Conservation (phyloP, 495 filamentous ascomycete species). For the Penicillium cinerascens region DNA sequence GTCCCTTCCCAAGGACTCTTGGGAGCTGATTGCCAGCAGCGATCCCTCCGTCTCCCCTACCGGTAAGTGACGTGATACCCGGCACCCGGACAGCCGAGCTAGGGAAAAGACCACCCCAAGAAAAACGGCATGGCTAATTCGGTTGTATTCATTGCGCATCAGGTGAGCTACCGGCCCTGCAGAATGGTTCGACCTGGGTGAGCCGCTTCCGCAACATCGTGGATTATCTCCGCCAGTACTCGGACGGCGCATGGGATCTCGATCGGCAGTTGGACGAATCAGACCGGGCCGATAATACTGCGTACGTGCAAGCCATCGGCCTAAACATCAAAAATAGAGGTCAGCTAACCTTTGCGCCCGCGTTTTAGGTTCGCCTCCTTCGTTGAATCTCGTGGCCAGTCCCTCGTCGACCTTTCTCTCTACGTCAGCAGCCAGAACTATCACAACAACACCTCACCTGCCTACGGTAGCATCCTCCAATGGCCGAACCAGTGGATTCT, state of each 20-base stretch:
- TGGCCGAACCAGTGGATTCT: conserved; percentile 82
- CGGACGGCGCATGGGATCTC: conserved; percentile 51
- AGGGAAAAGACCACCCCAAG: neutral
- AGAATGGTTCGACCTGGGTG: conserved; percentile 60
- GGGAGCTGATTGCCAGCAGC: conserved; percentile 73
- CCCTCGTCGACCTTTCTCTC: conserved; percentile 74
- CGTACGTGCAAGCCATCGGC: conserved; percentile 38
- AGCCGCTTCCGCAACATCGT: conserved; percentile 73
- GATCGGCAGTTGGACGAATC: conserved; percentile 45
- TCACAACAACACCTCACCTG: conserved; percentile 63
- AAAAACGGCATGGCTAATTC: neutral
- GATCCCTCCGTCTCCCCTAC: conserved; percentile 72
- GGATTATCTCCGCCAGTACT: conserved; percentile 59
- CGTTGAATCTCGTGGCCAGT: conserved; percentile 58
- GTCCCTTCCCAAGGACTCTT: conserved; percentile 55
- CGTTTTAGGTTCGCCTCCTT: conserved; percentile 54
- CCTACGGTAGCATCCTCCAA: conserved; percentile 70
- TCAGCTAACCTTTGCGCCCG: neutral
- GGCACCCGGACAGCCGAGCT: conserved; percentile 3
- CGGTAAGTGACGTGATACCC: conserved; percentile 53
- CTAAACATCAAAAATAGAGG: neutral
- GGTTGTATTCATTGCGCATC: neutral
- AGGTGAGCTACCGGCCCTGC: conserved; percentile 75
- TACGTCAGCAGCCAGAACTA: conserved; percentile 90
- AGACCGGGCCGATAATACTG: conserved; percentile 51